A percentile compares a stretch with the other conserved stretches of the same genome.
Evolutionary conservation across 2,329 filamentous ascomycete genomes (phyloP).

Genomic region (Talaromyces rugulosus): DNA sequence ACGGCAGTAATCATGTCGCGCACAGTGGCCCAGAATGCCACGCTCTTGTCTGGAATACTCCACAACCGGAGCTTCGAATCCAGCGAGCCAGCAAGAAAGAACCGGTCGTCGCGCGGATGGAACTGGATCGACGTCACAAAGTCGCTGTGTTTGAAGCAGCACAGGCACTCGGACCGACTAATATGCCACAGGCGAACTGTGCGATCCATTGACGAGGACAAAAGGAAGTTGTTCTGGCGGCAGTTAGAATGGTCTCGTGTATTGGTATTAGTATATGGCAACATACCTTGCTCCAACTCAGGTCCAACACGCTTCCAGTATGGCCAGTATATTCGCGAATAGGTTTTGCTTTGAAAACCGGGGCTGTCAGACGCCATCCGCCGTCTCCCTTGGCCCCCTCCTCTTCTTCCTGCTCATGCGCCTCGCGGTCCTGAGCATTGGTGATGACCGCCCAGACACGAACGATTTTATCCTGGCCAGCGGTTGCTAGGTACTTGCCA

Average conservation of each 20-base stretch:
- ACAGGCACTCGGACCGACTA: constrained; percentile 77
- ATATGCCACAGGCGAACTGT: constrained; percentile 93
- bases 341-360: constrained; percentile 79
- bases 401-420: constrained; percentile 68
- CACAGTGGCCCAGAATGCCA: constrained; percentile 73
- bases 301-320: constrained; percentile 76
- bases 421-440: constrained; percentile 70
- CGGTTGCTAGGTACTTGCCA: constrained; percentile 86
- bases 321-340: constrained; percentile 79
- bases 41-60: constrained; percentile 95
- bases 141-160: constrained; percentile 90
- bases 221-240: constrained; percentile 76
- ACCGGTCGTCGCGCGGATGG: constrained; percentile 89
- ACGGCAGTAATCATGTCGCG: constrained; percentile 92
- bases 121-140: constrained; percentile 94
- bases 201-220: constrained; percentile 98
- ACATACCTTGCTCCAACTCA: constrained; percentile 88
- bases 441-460: constrained; percentile 86
- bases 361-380: constrained; percentile 70
- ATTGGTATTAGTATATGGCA: neutral
- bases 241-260: neutral
- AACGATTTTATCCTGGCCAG: constrained; percentile 80
- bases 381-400: constrained; percentile 43
- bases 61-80: constrained; percentile 85
- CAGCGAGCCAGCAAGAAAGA: constrained; percentile 90